phyloP scores from a whole-genome alignment of 2,329 filamentous ascomycete species.

The Fusarium fujikuroi region DNA sequence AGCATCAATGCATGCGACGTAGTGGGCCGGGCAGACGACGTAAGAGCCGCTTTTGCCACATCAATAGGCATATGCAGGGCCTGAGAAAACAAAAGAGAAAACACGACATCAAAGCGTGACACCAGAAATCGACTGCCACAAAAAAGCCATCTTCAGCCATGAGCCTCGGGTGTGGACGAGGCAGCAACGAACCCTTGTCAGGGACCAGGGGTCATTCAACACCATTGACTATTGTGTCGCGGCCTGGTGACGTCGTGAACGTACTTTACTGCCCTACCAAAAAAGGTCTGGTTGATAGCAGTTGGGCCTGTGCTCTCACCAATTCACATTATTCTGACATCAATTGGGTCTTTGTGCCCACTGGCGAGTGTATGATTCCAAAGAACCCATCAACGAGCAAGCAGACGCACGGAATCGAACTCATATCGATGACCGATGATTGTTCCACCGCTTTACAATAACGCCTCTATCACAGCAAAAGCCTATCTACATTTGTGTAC shows the following conservation, averaged over 20 bases:
- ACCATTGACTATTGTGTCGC: constrained; percentile 21
- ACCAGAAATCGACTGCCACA: constrained; percentile 9
- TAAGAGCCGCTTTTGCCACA: constrained; percentile 44
- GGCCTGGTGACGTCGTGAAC: constrained; percentile 1
- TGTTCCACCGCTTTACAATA: constrained; percentile 16
- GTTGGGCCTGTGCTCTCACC: constrained; percentile 2
- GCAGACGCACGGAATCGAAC: neutral
- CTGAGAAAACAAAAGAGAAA: constrained; percentile 37
- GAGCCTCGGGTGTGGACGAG: constrained; percentile 7
- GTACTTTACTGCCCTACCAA: constrained; percentile 7
- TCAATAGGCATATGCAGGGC: constrained; percentile 43
- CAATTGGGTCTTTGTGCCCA: neutral
- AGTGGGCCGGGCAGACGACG: constrained; percentile 25
- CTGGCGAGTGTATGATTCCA: neutral
- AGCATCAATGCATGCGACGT: constrained; percentile 27
- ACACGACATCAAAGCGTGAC: constrained; percentile 26
- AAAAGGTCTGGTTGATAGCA: constrained; percentile 8
- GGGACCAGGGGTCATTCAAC: constrained; percentile 38
- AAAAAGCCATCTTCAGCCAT: constrained; percentile 21
- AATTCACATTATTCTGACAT: constrained; percentile 5
- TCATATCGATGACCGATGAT: neutral
- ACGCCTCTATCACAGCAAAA: constrained; percentile 26
- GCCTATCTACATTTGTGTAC: constrained; percentile 4
- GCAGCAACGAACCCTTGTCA: constrained; percentile 32
- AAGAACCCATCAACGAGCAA: neutral